Base-by-base conservation (phyloP, 2,329 filamentous ascomycete genomes). In the Colletotrichum trifolii region DNA sequence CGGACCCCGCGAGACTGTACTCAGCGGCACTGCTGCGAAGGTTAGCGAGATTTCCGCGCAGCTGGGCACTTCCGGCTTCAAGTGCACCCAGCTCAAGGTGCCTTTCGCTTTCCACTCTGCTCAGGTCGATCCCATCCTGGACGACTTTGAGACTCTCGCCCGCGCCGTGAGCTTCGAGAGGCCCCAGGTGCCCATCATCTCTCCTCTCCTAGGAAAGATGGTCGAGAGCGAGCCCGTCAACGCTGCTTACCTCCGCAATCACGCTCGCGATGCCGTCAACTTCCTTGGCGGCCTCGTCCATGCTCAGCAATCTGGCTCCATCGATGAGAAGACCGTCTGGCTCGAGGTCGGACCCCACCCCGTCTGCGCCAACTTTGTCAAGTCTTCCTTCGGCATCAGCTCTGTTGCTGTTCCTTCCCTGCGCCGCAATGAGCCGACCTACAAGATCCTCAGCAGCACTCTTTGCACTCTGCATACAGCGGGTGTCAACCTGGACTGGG, bases 311-410 rank as follows among this genome's bases (percentile, higher is more conserved):
- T 68, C 61, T 10, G 84, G 83, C 66, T 74, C 83, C 8, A 85
- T 90, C 54, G 82, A 88, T 57, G 85, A 87, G 64, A 86, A 88
- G 76, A 89, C 88, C 6, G 81, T 87, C 25, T 92, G 87, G 85
- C 77, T 93, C 55, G 90, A 93, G 72, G 79, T 92, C 69, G 90
- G 90, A 11, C 89, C 90, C 42, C 88, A 91, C 71, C 89, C 89
- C 0, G 85, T 91, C n/a, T 89, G 86, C 75, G 82, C 83, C 50
- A 84, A 83, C 60, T 89, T 92, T 82, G 83, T 69, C 66, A 90
- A 89, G 77, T 83, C 85, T 15, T 87, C 84, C 1, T 81, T 91
- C 45, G 84, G 83, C 15, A 75, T 78, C 9, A 78, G 80, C 4
- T 84, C 83, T 10, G 78, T 82, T 33, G 84, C 85, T 4, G 81